Evolutionary conservation across 345 rosid genomes (phyloP), one percentile per base, ranked within the genome.

Genomic region (Bruguiera sexangula): DNA sequence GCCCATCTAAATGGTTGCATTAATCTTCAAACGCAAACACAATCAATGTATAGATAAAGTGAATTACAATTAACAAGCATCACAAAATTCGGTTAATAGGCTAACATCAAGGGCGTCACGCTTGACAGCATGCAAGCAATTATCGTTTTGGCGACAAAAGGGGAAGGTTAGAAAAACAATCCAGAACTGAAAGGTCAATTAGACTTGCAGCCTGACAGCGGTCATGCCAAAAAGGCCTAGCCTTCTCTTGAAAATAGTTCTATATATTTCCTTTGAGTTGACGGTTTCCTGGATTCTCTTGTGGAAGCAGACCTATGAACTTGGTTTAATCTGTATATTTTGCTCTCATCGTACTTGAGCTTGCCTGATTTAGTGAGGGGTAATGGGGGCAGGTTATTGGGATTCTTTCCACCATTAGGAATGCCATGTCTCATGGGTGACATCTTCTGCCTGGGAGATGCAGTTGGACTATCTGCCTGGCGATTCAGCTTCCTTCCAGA

Each of bases 231-330:
- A 27, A 26, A 24, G 54, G 53, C 80, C 74, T 84, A 83, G 61
- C 69, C 67, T 67, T 85, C 84, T 26, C 60, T n/a, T 7, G 69
- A 80, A 46, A 64, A 80, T 34, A 65, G 69, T 56, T 73, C 76
- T 18, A 75, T 22, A 31, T 74, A 82, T 63, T 79, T 79, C 73
- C 72, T 74, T 62, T 71, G 82, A 54, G 48, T 15, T 21, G 70
- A 68, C 63, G 24, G 13, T 55, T 73, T 84, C 48, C 83, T 63
- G 74, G 75, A 80, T 57, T 88, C 93, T 75, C 90, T 83, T 1
- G 86, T 75, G 8, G 93, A 85, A 54, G 81, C 79, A 68, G 90
- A 84, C 77, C 86, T 78, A 36, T 69, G 29, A 31, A 83, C 73
- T 68, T 75, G 82, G 69, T 69, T 78, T 43, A 78, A 70, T 60